A percentile compares a stretch with the other conserved stretches of the same genome.
phyloP scores from a whole-genome alignment of 805 yeast species.

The Pichia exigua region DNA sequence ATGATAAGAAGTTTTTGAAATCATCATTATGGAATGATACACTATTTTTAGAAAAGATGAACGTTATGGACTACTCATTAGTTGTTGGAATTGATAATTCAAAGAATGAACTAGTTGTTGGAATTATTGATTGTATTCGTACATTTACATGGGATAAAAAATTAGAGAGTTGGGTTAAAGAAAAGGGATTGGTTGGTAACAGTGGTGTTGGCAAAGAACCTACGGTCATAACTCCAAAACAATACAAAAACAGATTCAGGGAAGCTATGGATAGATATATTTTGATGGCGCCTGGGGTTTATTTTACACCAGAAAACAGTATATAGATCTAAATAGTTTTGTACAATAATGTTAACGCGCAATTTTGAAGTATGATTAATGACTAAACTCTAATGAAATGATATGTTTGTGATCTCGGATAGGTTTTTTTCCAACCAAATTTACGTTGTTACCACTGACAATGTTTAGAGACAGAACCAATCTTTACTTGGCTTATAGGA shows the following conservation, averaged over 20 bases:
- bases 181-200: constrained; percentile 74
- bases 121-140: constrained; percentile 88
- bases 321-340: background rate
- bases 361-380: background rate
- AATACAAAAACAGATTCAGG: constrained; percentile 86
- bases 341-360: background rate
- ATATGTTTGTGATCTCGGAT: background rate
- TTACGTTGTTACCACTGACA: constrained; percentile 18
- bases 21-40: constrained; percentile 96
- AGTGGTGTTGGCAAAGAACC: constrained; percentile 87
- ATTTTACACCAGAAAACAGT: constrained; percentile 24
- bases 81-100: constrained; percentile 84
- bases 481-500: constrained; percentile 76
- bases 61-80: constrained; percentile 96
- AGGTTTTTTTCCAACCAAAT: background rate
- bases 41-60: constrained; percentile 87
- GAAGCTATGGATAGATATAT: constrained; percentile 98
- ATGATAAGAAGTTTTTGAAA: constrained; percentile 74
- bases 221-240: constrained; percentile 94
- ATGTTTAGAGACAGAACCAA: constrained; percentile 97
- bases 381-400: too few species aligned
- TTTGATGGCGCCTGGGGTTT: constrained; percentile 77
- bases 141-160: constrained; percentile 99
- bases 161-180: constrained; percentile 97
- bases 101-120: constrained; percentile 70